These are phyloP conservation scores for Petrea volubilis DNA, from an alignment of 257 asterid genomes.

Conservation along the genomic window DNA sequence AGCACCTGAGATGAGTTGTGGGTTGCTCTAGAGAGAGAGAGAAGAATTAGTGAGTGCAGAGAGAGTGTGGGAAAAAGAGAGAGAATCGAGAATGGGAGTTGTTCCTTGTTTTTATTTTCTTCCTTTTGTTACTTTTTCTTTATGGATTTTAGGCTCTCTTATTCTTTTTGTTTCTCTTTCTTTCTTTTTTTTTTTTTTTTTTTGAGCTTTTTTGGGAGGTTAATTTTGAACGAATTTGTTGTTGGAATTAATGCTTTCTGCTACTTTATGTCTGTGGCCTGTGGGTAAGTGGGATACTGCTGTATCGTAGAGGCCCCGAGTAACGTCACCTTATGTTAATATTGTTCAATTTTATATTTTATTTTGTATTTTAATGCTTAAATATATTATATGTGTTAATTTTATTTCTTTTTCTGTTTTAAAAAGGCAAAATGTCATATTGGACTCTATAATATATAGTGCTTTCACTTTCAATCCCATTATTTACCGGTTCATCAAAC, in stretches of 20 bases:
- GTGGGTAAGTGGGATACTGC: background rate
- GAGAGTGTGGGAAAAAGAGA: background rate
- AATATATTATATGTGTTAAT: too few relatives aligned
- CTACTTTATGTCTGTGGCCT: background rate
- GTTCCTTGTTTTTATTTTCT: background rate
- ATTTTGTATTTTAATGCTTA: background rate
- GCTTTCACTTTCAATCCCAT: too few relatives aligned
- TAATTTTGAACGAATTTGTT: constrained; percentile 4
- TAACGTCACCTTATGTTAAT: too few relatives aligned
- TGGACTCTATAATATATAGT: too few relatives aligned
- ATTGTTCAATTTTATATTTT: too few relatives aligned
- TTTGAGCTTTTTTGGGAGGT: background rate
- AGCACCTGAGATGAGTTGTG: background rate
- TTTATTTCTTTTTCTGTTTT: too few relatives aligned
- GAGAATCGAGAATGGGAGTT: background rate
- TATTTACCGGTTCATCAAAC: too few relatives aligned
- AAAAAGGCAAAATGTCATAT: too few relatives aligned
- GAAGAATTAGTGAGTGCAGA: background rate
- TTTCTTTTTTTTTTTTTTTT: background rate
- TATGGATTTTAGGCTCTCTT: background rate
- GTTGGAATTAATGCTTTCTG: constrained; percentile 1
- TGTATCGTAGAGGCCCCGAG: background rate
- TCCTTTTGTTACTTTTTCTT: constrained; percentile 6
- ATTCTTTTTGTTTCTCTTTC: background rate
- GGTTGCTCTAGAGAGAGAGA: constrained; percentile 11